A percentile compares a stretch with the other conserved stretches of the same genome.
These are phyloP conservation scores for Citrullus mucosospermus DNA, from an alignment of 306 rosid species.

Conservation along the genomic window DNA sequence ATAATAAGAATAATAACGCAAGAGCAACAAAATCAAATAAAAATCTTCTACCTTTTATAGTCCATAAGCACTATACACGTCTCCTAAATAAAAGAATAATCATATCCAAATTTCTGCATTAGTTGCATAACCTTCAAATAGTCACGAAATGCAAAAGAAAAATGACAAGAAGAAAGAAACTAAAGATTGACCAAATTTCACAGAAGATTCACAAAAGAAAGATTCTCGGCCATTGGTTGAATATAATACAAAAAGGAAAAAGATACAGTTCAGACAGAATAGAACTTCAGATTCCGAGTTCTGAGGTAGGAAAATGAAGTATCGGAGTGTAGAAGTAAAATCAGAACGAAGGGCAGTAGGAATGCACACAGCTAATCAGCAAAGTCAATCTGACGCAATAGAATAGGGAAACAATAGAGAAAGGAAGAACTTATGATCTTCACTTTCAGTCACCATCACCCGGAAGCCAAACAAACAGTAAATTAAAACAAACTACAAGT, in stretches of 20 bases:
- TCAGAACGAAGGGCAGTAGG: background rate
- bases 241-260: background rate
- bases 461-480: constrained; percentile 17
- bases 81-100: background rate
- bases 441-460: constrained; percentile 6
- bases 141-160: background rate
- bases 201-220: background rate
- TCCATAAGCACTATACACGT: no score
- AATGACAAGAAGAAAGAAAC: background rate
- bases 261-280: background rate
- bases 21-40: background rate
- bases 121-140: background rate
- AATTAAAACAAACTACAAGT: background rate
- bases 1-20: background rate
- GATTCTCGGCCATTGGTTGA: background rate
- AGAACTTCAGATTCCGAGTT: background rate
- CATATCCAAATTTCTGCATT: background rate
- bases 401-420: background rate
- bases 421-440: background rate
- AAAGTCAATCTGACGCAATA: background rate
- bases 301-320: background rate
- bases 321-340: background rate
- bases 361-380: background rate
- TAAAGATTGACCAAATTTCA: background rate
- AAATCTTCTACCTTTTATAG: background rate